Conservation (phyloP, 345 rosid genomes). For the Aethionema arabicum region DNA sequence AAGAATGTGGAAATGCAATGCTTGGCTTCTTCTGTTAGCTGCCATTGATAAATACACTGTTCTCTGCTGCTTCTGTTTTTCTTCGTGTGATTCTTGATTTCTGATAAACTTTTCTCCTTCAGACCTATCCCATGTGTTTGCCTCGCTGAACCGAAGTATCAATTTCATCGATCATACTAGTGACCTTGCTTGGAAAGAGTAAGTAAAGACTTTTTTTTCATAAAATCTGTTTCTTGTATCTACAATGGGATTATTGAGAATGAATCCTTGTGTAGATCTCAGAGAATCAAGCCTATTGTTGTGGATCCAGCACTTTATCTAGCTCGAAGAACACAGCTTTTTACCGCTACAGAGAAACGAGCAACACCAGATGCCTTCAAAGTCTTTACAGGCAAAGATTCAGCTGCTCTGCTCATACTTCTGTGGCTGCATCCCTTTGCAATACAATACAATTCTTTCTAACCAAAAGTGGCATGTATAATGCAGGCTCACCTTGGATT, state of each 20-base stretch:
- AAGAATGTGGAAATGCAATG: constrained; percentile 17
- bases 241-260: constrained; percentile 10
- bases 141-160: constrained; percentile 72
- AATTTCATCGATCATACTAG: constrained; percentile 94
- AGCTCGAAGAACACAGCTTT: constrained; percentile 84
- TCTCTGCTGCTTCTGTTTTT: constrained; percentile 24
- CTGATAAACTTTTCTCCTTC: constrained; percentile 31
- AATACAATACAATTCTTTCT: constrained; percentile 2
- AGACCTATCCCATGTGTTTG: constrained; percentile 84
- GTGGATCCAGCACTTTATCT: constrained; percentile 92
- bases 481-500: constrained; percentile 91
- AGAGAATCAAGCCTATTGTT: constrained; percentile 81
- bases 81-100: constrained; percentile 22
- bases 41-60: constrained; percentile 16
- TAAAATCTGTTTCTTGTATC: not conserved
- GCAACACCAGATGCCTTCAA: constrained; percentile 79
- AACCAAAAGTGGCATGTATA: constrained; percentile 22
- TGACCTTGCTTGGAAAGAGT: constrained; percentile 99
- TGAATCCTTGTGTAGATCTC: constrained; percentile 50
- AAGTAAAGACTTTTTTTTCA: constrained; percentile 35
- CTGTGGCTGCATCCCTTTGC: not conserved
- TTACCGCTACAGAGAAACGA: constrained; percentile 81
- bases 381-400: constrained; percentile 77
- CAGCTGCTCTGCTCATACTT: not conserved
- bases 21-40: not conserved